A percentile compares a stretch with the other conserved stretches of the same genome.
Conservation (phyloP, 805 yeast species). For the Wickerhamiella qilinensis region DNA sequence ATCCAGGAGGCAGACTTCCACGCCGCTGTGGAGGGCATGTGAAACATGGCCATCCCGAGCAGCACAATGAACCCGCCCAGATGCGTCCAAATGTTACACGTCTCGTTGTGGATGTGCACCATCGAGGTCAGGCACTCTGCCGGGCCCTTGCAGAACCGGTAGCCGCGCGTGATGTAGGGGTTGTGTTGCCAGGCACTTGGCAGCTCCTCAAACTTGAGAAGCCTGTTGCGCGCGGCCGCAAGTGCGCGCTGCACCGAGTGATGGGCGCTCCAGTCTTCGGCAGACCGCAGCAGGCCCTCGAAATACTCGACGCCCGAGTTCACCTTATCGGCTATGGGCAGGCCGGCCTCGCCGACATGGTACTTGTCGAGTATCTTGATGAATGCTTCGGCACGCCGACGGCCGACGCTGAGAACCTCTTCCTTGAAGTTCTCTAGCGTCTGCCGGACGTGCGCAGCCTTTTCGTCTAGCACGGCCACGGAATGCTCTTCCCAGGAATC, state of each 20-base stretch:
- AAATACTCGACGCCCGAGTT: slow-evolving; percentile 18
- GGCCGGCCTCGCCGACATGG: slow-evolving; percentile 13
- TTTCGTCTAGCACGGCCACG: slow-evolving; percentile 19
- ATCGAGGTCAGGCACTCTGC: slow-evolving; percentile 42
- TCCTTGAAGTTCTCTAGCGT: slow-evolving; percentile 18
- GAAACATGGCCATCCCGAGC: slow-evolving; percentile 37
- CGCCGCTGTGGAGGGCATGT: slow-evolving; percentile 45
- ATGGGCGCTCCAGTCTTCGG: slow-evolving; percentile 20
- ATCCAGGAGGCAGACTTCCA: slow-evolving; percentile 28
- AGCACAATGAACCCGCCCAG: slow-evolving; percentile 48
- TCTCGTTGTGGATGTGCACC: slow-evolving; percentile 61
- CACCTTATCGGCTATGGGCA: slow-evolving; percentile 14
- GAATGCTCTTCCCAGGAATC: slow-evolving; percentile 21
- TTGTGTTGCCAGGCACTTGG: slow-evolving; percentile 93
- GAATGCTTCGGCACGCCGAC: slow-evolving; percentile 21
- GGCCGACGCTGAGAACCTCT: slow-evolving; percentile 19
- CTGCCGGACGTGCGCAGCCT: slow-evolving; percentile 16
- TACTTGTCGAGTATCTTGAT: slow-evolving; percentile 17
- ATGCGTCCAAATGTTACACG: slow-evolving; percentile 91
- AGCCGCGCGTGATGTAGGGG: slow-evolving; percentile 68
- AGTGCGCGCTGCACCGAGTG: slow-evolving; percentile 14
- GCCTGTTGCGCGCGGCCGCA: slow-evolving; percentile 22
- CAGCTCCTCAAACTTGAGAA: slow-evolving; percentile 67
- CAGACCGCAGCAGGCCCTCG: slow-evolving; percentile 19
- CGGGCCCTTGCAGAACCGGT: slow-evolving; percentile 61